phyloP scores from a whole-genome alignment of 345 rosid species.

The Bruguiera sexangula region DNA sequence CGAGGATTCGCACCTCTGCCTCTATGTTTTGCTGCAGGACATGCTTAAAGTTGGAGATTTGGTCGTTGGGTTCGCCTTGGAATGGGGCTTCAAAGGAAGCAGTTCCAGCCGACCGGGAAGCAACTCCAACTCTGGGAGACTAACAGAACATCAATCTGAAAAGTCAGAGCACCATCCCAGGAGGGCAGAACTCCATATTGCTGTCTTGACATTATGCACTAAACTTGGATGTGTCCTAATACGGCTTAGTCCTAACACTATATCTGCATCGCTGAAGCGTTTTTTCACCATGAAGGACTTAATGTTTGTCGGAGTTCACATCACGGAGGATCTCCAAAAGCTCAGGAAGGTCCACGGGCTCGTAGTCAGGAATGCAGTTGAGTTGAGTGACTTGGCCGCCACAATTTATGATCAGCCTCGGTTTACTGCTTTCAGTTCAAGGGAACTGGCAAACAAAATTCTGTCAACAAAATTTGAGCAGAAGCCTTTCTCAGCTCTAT shows the following conservation, averaged over 20 bases:
- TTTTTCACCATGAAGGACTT: slow-evolving; percentile 24
- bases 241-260: slow-evolving; percentile 13
- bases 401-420: slow-evolving; percentile 25
- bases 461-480: slow-evolving; percentile 9
- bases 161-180: slow-evolving; percentile 11
- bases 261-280: slow-evolving; percentile 24
- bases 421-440: slow-evolving; percentile 9
- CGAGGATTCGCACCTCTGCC: slow-evolving; percentile 29
- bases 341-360: slow-evolving; percentile 7
- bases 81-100: slow-evolving; percentile 26
- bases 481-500: slow-evolving; percentile 19
- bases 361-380: slow-evolving; percentile 24
- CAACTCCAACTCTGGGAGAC: slow-evolving; percentile 15
- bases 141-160: slow-evolving; percentile 3
- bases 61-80: slow-evolving; percentile 26
- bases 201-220: slow-evolving; percentile 26
- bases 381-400: slow-evolving; percentile 28
- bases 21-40: slow-evolving; percentile 27
- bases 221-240: slow-evolving; percentile 27
- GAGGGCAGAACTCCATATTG: slow-evolving; percentile 22
- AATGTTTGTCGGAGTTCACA: slow-evolving; percentile 25
- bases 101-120: slow-evolving; percentile 17
- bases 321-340: slow-evolving; percentile 25
- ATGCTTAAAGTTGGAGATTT: slow-evolving; percentile 27
- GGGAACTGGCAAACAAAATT: slow-evolving; percentile 24